A percentile compares a stretch with the other conserved stretches of the same genome.
phyloP scores from a whole-genome alignment of 129 eudicot species.

The Flaveria ramosissima region DNA sequence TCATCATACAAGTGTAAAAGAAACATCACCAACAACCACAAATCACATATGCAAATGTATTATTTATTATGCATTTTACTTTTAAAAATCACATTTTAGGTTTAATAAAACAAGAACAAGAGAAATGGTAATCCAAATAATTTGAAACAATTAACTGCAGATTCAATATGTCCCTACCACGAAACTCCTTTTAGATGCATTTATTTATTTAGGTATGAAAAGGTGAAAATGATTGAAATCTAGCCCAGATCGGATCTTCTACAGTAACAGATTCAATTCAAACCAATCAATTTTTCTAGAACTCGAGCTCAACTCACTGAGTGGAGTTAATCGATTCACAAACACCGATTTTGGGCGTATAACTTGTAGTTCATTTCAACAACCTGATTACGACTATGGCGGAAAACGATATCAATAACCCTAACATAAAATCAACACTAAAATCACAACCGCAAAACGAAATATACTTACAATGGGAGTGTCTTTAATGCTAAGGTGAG shows the following conservation, averaged over 20 bases:
- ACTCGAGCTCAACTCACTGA: not conserved
- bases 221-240: constrained; percentile 6
- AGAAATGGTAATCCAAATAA: too few relatives aligned
- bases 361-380: not conserved
- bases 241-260: constrained; percentile 27
- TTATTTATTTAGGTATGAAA: too few relatives aligned
- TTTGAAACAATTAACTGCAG: too few relatives aligned
- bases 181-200: not conserved
- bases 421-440: constrained; percentile 1
- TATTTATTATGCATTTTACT: not conserved
- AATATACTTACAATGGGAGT: constrained; percentile 70
- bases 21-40: not conserved
- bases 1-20: not conserved
- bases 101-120: not conserved
- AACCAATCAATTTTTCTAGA: not conserved
- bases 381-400: constrained; percentile 20
- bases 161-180: not conserved
- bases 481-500: constrained; percentile 73
- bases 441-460: not conserved
- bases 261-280: not conserved
- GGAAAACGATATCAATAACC: constrained; percentile 2
- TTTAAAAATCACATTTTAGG: not conserved
- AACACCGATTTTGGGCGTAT: not conserved
- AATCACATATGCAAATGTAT: constrained; percentile 1
- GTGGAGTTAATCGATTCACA: not conserved